Percentiles rank a stretch among this genome's conserved stretches.
Evolutionary conservation across 2,329 filamentous ascomycete genomes (phyloP).

Genomic region (Phialophora macrospora): DNA sequence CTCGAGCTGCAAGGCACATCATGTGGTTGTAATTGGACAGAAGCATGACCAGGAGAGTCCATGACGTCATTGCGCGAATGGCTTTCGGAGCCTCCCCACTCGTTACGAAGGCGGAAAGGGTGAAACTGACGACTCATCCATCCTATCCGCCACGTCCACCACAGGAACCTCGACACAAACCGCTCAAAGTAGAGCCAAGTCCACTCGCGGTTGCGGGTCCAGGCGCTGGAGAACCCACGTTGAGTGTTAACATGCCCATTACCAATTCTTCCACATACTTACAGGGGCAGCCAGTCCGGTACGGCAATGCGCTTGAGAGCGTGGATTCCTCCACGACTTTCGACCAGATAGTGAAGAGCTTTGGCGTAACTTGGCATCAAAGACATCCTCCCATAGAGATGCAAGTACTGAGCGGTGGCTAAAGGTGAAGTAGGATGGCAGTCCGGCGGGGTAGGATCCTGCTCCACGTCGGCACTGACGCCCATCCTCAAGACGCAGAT

Average conservation of each 20-base stretch:
- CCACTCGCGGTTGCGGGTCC: neutral
- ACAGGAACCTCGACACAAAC: neutral
- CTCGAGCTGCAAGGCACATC: too few species aligned
- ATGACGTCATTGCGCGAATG: neutral
- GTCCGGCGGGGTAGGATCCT: neutral
- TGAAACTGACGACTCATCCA: neutral
- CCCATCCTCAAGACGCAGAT: conserved; percentile 5
- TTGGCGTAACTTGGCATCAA: neutral
- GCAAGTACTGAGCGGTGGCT: neutral
- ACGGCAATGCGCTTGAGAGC: neutral
- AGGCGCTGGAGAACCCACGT: neutral
- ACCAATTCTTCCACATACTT: neutral
- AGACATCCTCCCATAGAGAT: neutral
- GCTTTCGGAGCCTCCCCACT: neutral
- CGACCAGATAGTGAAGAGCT: neutral
- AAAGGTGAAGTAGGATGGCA: neutral
- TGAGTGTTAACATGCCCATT: neutral
- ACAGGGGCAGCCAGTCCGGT: neutral
- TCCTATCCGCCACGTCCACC: neutral
- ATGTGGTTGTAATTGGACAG: neutral
- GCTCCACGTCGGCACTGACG: neutral
- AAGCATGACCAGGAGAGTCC: neutral
- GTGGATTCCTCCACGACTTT: neutral
- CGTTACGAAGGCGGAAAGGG: too few species aligned
- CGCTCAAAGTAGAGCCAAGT: neutral